These are phyloP conservation scores for Venturia asperata DNA, from an alignment of 2,329 filamentous ascomycete genomes.

Conservation along the genomic window DNA sequence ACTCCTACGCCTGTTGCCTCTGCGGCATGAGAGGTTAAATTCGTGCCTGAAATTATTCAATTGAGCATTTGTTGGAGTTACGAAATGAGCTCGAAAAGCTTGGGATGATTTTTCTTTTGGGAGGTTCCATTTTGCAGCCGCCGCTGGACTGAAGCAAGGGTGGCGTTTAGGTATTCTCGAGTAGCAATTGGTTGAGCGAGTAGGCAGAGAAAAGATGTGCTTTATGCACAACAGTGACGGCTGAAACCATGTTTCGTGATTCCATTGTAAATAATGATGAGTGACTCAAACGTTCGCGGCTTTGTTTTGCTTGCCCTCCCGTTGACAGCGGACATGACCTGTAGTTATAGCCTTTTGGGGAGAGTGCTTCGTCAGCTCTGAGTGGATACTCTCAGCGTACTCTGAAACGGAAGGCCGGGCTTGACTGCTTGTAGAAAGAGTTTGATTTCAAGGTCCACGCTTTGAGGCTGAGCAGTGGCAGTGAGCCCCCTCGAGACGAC, in stretches of 20 bases:
- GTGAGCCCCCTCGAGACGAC: neutral
- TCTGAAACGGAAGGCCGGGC: neutral
- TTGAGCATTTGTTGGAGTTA: neutral
- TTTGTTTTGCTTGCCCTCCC: neutral
- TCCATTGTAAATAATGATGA: neutral
- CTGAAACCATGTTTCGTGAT: neutral
- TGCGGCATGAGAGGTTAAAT: neutral
- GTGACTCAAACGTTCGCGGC: neutral
- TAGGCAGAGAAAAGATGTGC: neutral
- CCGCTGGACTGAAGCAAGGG: neutral
- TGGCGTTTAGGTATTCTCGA: neutral
- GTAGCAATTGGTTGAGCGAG: constrained; percentile 1
- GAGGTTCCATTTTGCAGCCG: neutral
- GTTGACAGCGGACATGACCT: neutral
- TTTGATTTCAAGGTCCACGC: neutral
- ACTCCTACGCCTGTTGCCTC: constrained; percentile 5
- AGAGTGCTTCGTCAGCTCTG: neutral
- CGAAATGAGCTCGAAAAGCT: neutral
- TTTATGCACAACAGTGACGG: constrained; percentile 5
- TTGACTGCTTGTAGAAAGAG: neutral
- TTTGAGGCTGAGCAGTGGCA: neutral
- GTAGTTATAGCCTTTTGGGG: neutral
- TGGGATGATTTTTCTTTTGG: neutral
- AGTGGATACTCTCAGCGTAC: neutral
- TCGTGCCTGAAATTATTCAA: neutral